These are phyloP conservation scores for Heimioporus sp. DNA, from an alignment of 768 basidiomycete genomes.

Conservation along the genomic window DNA sequence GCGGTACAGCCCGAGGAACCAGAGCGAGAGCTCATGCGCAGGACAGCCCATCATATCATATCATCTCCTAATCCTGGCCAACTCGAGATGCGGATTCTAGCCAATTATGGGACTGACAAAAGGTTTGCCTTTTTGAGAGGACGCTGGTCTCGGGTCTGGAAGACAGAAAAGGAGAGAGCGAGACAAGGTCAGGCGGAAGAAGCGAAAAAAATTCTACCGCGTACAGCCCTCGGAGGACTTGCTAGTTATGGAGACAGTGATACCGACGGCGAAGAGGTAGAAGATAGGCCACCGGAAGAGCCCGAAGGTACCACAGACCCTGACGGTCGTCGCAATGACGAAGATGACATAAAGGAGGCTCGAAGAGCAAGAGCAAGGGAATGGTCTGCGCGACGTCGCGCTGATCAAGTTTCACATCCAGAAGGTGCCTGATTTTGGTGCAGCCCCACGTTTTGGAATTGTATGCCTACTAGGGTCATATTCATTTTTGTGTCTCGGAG, in stretches of 20 bases:
- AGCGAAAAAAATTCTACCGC: conserved; percentile 16
- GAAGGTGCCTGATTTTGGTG: conserved; percentile 4
- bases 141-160: conserved; percentile 69
- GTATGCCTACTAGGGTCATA: too few species aligned
- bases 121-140: conserved; percentile 84
- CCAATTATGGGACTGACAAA: conserved; percentile 76
- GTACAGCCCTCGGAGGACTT: conserved; percentile 37
- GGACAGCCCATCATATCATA: conserved; percentile 68
- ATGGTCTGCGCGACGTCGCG: conserved; percentile 54
- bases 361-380: conserved; percentile 55
- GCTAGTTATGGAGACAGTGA: conserved; percentile 61
- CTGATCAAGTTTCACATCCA: conserved; percentile 10
- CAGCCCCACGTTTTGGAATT: too few species aligned
- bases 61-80: conserved; percentile 76
- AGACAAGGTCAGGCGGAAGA: conserved; percentile 28
- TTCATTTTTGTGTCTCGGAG: too few species aligned
- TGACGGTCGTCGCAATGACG: not conserved
- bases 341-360: conserved; percentile 37
- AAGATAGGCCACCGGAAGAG: conserved; percentile 19
- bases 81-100: conserved; percentile 84
- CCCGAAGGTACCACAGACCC: not conserved
- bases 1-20: conserved; percentile 52
- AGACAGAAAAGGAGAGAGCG: conserved; percentile 46
- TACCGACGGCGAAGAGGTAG: conserved; percentile 35
- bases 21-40: conserved; percentile 65